These are phyloP conservation scores for Verticillium alfalfae DNA, from an alignment of 2,329 filamentous ascomycete species.

Conservation along the genomic window DNA sequence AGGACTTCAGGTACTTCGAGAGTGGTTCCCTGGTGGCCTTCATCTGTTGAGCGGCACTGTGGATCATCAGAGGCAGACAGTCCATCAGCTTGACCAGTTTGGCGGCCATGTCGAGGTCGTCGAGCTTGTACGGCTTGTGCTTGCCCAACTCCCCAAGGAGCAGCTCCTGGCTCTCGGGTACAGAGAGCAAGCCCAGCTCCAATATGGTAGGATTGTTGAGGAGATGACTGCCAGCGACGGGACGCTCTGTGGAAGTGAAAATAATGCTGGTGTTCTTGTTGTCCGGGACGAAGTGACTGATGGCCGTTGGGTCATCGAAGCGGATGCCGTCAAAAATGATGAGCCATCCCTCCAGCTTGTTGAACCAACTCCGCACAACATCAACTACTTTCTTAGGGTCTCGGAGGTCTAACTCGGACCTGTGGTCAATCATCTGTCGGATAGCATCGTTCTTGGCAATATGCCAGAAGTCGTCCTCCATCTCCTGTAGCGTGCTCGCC, in stretches of 20 bases:
- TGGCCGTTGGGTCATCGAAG: slow-evolving; percentile 47
- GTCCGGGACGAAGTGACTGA: slow-evolving; percentile 60
- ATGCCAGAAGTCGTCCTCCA: slow-evolving; percentile 59
- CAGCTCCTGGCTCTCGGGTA: slow-evolving; percentile 53
- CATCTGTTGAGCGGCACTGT: slow-evolving; percentile 58
- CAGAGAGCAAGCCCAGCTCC: slow-evolving; percentile 46
- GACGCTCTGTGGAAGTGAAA: slow-evolving; percentile 61
- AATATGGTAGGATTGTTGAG: slow-evolving; percentile 56
- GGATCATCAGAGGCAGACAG: slow-evolving; percentile 61
- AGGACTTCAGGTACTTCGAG: slow-evolving; percentile 54
- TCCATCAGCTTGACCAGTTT: slow-evolving; percentile 60
- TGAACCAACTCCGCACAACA: slow-evolving; percentile 57
- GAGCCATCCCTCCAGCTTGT: slow-evolving; percentile 57
- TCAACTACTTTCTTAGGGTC: slow-evolving; percentile 45
- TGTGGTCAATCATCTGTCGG: slow-evolving; percentile 32
- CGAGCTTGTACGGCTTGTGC: slow-evolving; percentile 43
- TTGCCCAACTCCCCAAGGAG: slow-evolving; percentile 59
- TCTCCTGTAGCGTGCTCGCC: slow-evolving; percentile 52
- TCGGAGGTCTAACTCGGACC: slow-evolving; percentile 23
- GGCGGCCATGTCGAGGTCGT: slow-evolving; percentile 51
- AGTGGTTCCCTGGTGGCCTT: slow-evolving; percentile 57
- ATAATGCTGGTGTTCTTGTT: slow-evolving; percentile 58
- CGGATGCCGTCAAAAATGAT: slow-evolving; percentile 62
- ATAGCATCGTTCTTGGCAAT: slow-evolving; percentile 55
- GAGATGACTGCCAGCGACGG: slow-evolving; percentile 46